A percentile compares a stretch with the other conserved stretches of the same genome.
These are phyloP conservation scores for Globisporangium polare DNA, from an alignment of 352 stramenopile genomes.

Conservation along the genomic window DNA sequence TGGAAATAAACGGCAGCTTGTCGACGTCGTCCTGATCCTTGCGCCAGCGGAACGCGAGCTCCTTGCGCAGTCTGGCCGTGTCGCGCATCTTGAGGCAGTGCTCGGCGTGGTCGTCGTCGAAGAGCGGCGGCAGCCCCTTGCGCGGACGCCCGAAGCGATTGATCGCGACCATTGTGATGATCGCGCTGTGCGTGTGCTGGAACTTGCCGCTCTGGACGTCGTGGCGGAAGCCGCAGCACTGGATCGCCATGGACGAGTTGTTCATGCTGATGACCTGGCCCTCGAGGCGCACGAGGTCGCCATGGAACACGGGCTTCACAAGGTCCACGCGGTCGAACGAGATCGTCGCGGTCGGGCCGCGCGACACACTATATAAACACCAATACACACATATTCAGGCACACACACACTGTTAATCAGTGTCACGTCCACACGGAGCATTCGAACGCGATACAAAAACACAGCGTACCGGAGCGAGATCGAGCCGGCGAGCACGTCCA, in stretches of 20 bases:
- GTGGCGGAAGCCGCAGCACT: slow-evolving; percentile 47
- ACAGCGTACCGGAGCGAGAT: slow-evolving; percentile 30
- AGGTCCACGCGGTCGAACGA: slow-evolving; percentile 57
- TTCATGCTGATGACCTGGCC: slow-evolving; percentile 43
- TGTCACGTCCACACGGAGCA: neutral
- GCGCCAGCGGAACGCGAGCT: slow-evolving; percentile 36
- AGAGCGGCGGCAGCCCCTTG: slow-evolving; percentile 38
- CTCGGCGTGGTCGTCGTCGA: slow-evolving; percentile 32
- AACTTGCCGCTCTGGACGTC: slow-evolving; percentile 33
- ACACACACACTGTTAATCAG: too few species aligned
- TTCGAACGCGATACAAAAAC: neutral
- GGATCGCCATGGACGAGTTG: slow-evolving; percentile 50
- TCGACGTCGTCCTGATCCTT: slow-evolving; percentile 46
- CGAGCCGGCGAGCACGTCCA: slow-evolving; percentile 45
- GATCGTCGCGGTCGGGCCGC: slow-evolving; percentile 40
- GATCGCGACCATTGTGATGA: slow-evolving; percentile 67
- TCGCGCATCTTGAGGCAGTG: slow-evolving; percentile 46
- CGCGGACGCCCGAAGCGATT: slow-evolving; percentile 39
- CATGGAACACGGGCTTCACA: slow-evolving; percentile 50
- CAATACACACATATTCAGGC: too few species aligned
- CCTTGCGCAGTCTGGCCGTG: slow-evolving; percentile 28
- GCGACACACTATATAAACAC: slow-evolving; percentile 28
- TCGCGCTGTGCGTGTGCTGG: slow-evolving; percentile 50
- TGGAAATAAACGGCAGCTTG: slow-evolving; percentile 29
- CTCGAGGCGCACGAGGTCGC: slow-evolving; percentile 51